These are phyloP conservation scores for Neofusicoccum sp. DNA, from an alignment of 2,329 filamentous ascomycete species.

Conservation along the genomic window DNA sequence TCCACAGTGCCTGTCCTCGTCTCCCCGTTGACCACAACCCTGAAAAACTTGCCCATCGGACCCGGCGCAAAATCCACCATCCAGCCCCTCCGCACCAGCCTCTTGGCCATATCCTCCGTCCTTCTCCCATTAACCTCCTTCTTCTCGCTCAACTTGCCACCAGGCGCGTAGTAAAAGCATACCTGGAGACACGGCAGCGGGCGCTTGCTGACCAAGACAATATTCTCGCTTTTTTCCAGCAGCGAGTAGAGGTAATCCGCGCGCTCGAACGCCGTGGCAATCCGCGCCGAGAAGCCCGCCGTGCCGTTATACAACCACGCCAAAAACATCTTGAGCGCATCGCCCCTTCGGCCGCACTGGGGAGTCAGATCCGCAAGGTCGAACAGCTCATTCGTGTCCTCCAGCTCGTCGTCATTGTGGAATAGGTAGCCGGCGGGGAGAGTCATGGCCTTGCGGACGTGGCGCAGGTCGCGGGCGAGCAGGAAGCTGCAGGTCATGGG, in stretches of 20 bases:
- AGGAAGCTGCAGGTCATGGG: slow-evolving; percentile 91
- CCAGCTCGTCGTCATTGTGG: slow-evolving; percentile 40
- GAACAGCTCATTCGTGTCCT: slow-evolving; percentile 58
- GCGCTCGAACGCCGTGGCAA: slow-evolving; percentile 68
- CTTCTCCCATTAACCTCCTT: slow-evolving; percentile 51
- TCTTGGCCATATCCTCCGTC: slow-evolving; percentile 56
- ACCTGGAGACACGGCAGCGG: slow-evolving; percentile 89
- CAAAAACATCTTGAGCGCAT: slow-evolving; percentile 82
- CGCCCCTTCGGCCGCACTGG: slow-evolving; percentile 85
- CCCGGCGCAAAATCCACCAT: slow-evolving; percentile 68
- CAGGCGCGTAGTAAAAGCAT: slow-evolving; percentile 82
- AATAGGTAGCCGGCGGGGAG: slow-evolving; percentile 75
- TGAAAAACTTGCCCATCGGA: slow-evolving; percentile 64
- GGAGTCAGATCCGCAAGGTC: slow-evolving; percentile 90
- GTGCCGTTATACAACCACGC: slow-evolving; percentile 88
- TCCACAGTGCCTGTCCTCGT: slow-evolving; percentile 61
- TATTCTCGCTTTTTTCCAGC: slow-evolving; percentile 56
- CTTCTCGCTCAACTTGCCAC: slow-evolving; percentile 49
- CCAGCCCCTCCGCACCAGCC: slow-evolving; percentile 59
- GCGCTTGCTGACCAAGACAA: slow-evolving; percentile 66
- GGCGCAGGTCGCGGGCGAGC: slow-evolving; percentile 69
- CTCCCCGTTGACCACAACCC: slow-evolving; percentile 65
- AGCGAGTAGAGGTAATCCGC: slow-evolving; percentile 66
- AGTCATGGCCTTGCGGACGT: slow-evolving; percentile 82
- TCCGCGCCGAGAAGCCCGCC: slow-evolving; percentile 62